Base-by-base conservation (phyloP, 2,329 filamentous ascomycete species). In the Ophiostoma himal-ulmi region DNA sequence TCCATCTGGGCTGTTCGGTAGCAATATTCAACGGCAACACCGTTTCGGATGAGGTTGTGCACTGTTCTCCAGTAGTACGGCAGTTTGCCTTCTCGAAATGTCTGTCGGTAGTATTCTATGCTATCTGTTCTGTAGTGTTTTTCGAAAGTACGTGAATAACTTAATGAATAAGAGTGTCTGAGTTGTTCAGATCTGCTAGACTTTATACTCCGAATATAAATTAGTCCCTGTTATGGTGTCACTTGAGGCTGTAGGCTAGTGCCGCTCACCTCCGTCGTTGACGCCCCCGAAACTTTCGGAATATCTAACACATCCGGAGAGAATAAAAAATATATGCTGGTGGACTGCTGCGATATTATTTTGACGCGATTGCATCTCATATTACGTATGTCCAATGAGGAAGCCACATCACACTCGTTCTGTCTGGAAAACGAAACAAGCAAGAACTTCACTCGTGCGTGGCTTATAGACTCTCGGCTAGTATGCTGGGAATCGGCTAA, bases 251-350 rank as follows among this genome's bases (percentile, higher is more conserved):
- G 52, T 17, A 7, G 10, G 17, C 22, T 54, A 54, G 52, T 54
- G 52, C 26, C n/a, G 52, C 52, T 54, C 52, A 54, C 52, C 20
- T 54, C 52, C 52, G 52, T 26, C 52, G 52, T 54, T 54, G 52
- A 26, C 52, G n/a, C n/a, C 20, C 5, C 48, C n/a, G 48, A 54
- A 10, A 11, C 48, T 54, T 54, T 54, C 17, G 41, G 41, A 48
- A 48, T 20, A 17, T 14, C 2, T 13, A 48, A 17, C 6, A 48
- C 1, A 48, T 48, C 17, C 20, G 13, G 13, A n/a, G 48, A 22
- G 10, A n/a, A n/a, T 22, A 4, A n/a, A 52, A 54, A 8, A 22
- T 5, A 22, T n/a, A n/a, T 54, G 48, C 20, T n/a, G 17, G 10
- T 14, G 20, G 11, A 54, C 20, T 54, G 17, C 20, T 22, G 17